A percentile compares a stretch with the other conserved stretches of the same genome.
Conservation (phyloP, 345 rosid genomes). For the Bretschneidera sinensis region DNA sequence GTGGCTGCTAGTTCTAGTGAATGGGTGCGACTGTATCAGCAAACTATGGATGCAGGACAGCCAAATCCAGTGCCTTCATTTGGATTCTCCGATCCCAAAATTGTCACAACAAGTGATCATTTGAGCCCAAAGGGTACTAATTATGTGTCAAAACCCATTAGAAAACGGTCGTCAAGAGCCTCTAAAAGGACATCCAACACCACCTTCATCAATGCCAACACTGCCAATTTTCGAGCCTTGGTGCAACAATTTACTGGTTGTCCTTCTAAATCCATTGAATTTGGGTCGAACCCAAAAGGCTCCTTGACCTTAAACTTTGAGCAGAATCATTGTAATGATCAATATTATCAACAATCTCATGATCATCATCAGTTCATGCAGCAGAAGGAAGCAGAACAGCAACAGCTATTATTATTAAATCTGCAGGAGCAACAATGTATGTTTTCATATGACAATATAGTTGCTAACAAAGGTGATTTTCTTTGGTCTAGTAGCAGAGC, state of each 20-base stretch:
- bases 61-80: too few species aligned
- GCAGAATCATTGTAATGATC: not conserved
- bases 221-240: conserved; percentile 55
- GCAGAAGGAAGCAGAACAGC: too few species aligned
- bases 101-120: too few species aligned
- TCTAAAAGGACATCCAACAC: conserved; percentile 52
- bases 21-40: too few species aligned
- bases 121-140: conserved; percentile 4
- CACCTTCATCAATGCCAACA: conserved; percentile 51
- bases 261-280: conserved; percentile 13
- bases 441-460: not conserved
- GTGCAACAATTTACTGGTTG: conserved; percentile 81
- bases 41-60: too few species aligned
- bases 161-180: conserved; percentile 41
- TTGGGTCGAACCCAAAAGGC: conserved; percentile 25
- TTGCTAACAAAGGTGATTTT: not conserved
- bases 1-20: too few species aligned
- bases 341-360: not conserved
- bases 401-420: not conserved
- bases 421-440: not conserved
- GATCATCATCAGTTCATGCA: conserved; percentile 1
- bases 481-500: not conserved
- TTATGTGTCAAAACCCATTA: conserved; percentile 24
- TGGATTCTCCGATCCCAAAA: too few species aligned
- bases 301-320: conserved; percentile 41